These are phyloP conservation scores for Hysterangium stoloniferum DNA, from an alignment of 768 basidiomycete genomes.

Conservation along the genomic window DNA sequence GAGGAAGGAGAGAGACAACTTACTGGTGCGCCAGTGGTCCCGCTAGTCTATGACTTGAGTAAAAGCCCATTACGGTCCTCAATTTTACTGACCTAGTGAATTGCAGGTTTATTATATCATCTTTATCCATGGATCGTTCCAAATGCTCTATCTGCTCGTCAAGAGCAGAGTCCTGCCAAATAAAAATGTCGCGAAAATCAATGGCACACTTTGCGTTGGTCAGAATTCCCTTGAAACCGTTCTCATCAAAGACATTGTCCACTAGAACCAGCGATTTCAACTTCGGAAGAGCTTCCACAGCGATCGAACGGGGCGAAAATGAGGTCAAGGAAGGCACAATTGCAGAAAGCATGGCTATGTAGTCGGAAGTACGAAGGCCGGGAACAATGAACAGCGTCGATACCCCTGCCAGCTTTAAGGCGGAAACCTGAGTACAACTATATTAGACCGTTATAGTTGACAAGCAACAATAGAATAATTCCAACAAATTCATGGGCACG, in stretches of 20 bases:
- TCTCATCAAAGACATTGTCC: slow-evolving; percentile 43
- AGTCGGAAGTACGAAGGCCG: slow-evolving; percentile 53
- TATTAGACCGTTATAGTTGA: slow-evolving; percentile 1
- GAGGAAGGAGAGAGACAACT: background rate
- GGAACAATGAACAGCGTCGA: slow-evolving; percentile 70
- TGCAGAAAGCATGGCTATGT: slow-evolving; percentile 50
- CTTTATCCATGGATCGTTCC: slow-evolving; percentile 35
- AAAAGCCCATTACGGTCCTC: too few species aligned
- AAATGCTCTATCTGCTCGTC: slow-evolving; percentile 36
- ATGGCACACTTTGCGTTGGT: slow-evolving; percentile 41
- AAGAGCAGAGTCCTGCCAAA: slow-evolving; percentile 52
- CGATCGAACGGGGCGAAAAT: slow-evolving; percentile 46
- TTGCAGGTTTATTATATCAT: slow-evolving; percentile 76
- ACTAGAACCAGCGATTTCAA: slow-evolving; percentile 60
- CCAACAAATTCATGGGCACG: slow-evolving; percentile 61
- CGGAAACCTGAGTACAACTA: slow-evolving; percentile 38
- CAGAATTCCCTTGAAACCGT: slow-evolving; percentile 32
- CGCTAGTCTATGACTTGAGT: background rate
- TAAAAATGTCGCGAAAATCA: slow-evolving; percentile 65
- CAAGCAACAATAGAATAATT: background rate
- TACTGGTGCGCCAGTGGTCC: slow-evolving; percentile 8
- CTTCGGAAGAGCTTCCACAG: slow-evolving; percentile 49
- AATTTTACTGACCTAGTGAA: too few species aligned
- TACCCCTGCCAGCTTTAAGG: slow-evolving; percentile 56
- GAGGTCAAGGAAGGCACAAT: slow-evolving; percentile 48